A percentile compares a stretch with the other conserved stretches of the same genome.
These are phyloP conservation scores for Neurospora pannonica DNA, from an alignment of 495 filamentous ascomycete species.

Conservation along the genomic window DNA sequence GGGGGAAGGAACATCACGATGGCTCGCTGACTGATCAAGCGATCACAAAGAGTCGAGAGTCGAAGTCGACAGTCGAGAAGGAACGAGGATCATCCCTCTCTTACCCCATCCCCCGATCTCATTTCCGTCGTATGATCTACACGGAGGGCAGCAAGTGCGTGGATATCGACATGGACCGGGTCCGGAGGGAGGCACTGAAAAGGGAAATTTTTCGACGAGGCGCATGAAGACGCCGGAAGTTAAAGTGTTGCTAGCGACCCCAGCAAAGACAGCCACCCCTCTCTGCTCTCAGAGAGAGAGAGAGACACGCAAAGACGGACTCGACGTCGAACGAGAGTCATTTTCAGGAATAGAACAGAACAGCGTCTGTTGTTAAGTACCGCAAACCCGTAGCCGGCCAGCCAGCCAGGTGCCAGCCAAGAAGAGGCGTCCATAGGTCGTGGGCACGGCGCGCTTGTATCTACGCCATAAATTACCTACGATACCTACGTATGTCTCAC, in stretches of 20 bases:
- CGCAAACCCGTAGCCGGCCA: background rate
- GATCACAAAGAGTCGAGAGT: background rate
- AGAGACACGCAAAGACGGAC: background rate
- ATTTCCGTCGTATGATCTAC: background rate
- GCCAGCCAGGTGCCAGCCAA: background rate
- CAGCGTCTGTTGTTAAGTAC: background rate
- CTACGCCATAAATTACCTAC: background rate
- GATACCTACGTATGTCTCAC: background rate
- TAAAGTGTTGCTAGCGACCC: background rate
- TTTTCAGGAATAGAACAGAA: background rate
- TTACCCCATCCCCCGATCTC: background rate
- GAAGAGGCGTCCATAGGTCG: background rate
- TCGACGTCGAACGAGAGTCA: background rate
- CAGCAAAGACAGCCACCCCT: background rate
- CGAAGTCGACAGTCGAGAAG: background rate
- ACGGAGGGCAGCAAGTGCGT: background rate
- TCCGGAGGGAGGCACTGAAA: background rate
- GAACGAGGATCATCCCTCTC: background rate
- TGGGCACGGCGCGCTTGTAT: background rate
- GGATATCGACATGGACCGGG: background rate
- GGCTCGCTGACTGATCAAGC: background rate
- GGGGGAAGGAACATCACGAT: background rate
- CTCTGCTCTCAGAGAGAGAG: background rate
- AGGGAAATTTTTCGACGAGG: background rate
- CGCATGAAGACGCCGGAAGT: background rate